Evolutionary conservation across 148 eudicot genomes (phyloP), one percentile per base, ranked within the genome.

Genomic region (Chenopodium formosanum): DNA sequence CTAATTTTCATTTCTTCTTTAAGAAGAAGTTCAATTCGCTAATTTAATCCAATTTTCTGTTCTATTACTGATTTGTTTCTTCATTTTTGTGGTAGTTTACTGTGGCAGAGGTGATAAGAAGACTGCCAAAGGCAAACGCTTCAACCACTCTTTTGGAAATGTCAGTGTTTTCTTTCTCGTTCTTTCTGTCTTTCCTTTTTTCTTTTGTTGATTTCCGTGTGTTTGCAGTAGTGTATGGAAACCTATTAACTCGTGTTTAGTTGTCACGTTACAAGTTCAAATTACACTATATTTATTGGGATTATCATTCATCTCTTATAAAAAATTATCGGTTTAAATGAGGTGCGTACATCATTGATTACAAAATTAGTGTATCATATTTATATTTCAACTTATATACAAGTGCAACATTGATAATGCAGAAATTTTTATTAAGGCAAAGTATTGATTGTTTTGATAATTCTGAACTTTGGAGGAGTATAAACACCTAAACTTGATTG

Each of bases 41-140:
- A 10, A 65, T 32, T 53, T 7, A n/a, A 16, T 4, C 5, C 3
- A 62, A 69, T 62, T 37, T 1, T 48, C 56, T 77, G 4, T 71
- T 46, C 16, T n/a, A 27, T 74, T 17, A 22, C 9, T 27, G 27
- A 52, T 12, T 62, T 50, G 31, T 10, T 46, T 34, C 4, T 62
- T 9, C 22, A 25, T 78, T 62, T 74, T 66, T 44, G 81, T 62
- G 69, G 63, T 79, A 89, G 94, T 91, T 87, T 88, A 86, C 80
- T 91, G 92, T 63, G 94, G 94, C 50, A 87, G 91, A 86, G 92
- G 92, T 32, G 94, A 91, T 79, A 86, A 80, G 90, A 91, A 91
- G 89, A 91, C 94, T 29, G 92, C 94, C 48, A 90, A 83, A 81
- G 92, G 94, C 76, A 91, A 91, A 79, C 91, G 94, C 25, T 88